Evolutionary conservation across 2,329 filamentous ascomycete species (phyloP), one percentile per base, ranked within the genome.

Genomic region (Penicillium rolfsii): DNA sequence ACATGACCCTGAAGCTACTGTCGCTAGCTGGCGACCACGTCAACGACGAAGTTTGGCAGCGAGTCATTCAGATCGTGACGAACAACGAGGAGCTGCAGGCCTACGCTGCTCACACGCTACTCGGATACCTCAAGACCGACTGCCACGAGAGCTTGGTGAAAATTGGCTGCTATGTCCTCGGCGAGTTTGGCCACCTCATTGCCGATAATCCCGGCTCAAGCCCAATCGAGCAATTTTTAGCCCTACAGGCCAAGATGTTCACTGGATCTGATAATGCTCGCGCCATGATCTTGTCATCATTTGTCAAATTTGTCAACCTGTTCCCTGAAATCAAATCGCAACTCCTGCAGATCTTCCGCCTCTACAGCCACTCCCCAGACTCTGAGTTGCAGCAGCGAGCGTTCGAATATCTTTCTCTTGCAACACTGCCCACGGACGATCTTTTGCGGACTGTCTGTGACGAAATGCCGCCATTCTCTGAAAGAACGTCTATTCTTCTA

Each of bases 321-420:
- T 99, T 99, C 76, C 95, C 95, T 1, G 96, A 99, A 76, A 98
- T 99, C 80, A 98, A 97, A 78, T 91, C 93, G 8, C 94, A 97
- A 75, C 86, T 99, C 3, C 80, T 98, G 49, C 90, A 92, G 68
- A 90, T 96, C 7, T 99, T 99, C 80, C 86, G 90, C 63, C 84
- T 93, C 33, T 98, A 97, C 79, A 97, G 92, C 74, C 93, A 98
- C 75, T 96, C 93, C 0, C 83, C 98, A 30, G 95, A 99, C 75
- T 91, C 95, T 0, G 95, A 99, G 76, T 83, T 99, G 66, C 95
- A 99, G 76, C 95, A 99, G 79, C 84, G 95, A 78, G 94, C 95
- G 14, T 99, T 93, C 79, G 95, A 99, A 76, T 99, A 98, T 75
- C 83, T 97, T 61, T 88, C 90, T 0, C 83, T 99, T 64, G 92